Conservation (phyloP, 352 stramenopile genomes). For the Peronospora farinosa region DNA sequence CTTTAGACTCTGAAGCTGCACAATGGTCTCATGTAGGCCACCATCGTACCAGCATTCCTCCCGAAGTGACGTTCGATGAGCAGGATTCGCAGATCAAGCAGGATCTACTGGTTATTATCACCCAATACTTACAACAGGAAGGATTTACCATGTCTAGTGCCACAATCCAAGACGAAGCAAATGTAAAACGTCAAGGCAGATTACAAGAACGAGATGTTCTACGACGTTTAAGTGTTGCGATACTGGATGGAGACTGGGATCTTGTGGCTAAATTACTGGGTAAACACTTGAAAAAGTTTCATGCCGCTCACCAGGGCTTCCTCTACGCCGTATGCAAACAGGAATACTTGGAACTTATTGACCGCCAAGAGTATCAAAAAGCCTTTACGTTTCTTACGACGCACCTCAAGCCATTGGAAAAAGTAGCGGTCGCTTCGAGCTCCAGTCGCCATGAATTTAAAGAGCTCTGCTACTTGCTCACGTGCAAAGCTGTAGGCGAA, state of each 20-base stretch:
- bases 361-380: conserved; percentile 85
- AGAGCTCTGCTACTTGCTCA: conserved; percentile 85
- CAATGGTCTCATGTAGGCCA: conserved; percentile 77
- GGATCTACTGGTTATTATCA: conserved; percentile 80
- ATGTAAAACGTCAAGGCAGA: conserved; percentile 71
- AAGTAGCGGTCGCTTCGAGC: conserved; percentile 61
- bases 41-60: conserved; percentile 76
- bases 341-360: conserved; percentile 85
- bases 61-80: conserved; percentile 75
- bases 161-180: conserved; percentile 84
- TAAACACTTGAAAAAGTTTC: conserved; percentile 80
- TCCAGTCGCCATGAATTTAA: conserved; percentile 79
- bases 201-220: conserved; percentile 71
- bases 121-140: conserved; percentile 81
- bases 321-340: conserved; percentile 86
- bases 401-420: conserved; percentile 84
- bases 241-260: conserved; percentile 84
- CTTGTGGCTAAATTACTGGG: conserved; percentile 72
- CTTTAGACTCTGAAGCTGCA: conserved; percentile 6
- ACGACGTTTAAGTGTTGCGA: conserved; percentile 59
- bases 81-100: conserved; percentile 70
- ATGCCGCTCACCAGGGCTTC: conserved; percentile 74
- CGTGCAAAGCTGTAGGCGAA: conserved; percentile 82
- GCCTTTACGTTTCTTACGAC: conserved; percentile 87
- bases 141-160: conserved; percentile 73